These are phyloP conservation scores for Botrytis paeoniae DNA, from an alignment of 2,329 filamentous ascomycete species.

Conservation along the genomic window DNA sequence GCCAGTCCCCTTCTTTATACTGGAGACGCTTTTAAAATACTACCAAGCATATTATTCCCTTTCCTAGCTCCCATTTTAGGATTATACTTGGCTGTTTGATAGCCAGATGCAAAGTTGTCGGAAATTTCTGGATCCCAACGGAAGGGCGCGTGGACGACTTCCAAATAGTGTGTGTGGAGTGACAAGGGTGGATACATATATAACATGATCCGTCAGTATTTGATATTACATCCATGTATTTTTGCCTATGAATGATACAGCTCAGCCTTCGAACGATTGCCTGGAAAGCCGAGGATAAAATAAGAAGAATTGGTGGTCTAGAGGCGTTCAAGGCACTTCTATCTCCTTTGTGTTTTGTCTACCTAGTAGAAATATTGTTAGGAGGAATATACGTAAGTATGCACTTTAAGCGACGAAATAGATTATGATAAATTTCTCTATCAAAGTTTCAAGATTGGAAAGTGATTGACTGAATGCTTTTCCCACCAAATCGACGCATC, in stretches of 20 bases:
- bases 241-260: not conserved
- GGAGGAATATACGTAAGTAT: not conserved
- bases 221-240: not conserved
- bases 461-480: not conserved
- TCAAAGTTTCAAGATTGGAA: not conserved
- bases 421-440: not conserved
- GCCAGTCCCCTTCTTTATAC: conserved; percentile 16
- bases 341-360: not conserved
- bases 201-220: not conserved
- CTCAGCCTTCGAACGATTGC: not conserved
- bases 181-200: not conserved
- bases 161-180: not conserved
- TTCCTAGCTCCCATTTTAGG: not conserved
- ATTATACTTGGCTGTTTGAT: conserved; percentile 12
- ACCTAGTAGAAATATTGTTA: not conserved
- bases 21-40: not conserved
- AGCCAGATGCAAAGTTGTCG: not conserved
- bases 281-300: not conserved
- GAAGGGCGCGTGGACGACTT: not conserved
- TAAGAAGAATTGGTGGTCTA: not conserved
- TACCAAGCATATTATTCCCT: not conserved
- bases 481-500: not conserved
- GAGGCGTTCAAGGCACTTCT: not conserved
- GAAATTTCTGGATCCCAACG: conserved; percentile 6
- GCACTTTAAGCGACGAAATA: not conserved